Evolutionary conservation across 2,329 filamentous ascomycete genomes (phyloP), one percentile per base, ranked within the genome.

Genomic region (Apiospora saccharicola): DNA sequence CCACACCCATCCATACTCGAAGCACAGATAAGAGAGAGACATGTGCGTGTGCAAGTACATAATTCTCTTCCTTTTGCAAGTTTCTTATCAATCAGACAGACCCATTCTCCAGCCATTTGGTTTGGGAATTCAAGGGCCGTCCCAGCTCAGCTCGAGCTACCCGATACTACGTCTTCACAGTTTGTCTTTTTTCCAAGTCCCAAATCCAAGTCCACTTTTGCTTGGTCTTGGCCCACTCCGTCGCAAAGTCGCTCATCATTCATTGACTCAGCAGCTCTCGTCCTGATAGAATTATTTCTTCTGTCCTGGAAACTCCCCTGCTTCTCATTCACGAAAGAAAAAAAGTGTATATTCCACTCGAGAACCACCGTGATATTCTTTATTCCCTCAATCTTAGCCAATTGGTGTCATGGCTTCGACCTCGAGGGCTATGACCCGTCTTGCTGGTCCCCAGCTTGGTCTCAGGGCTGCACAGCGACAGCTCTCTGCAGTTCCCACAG

Each of bases 361-460:
- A n/a, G 57, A 41, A 64, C 13, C 34, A 34, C 24, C 22, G 34
- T 41, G 57, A 37, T n/a, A 41, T n/a, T 61, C 22, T 6, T 64
- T 24, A 64, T 37, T 41, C 34, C 2, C 57, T 64, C 57, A 41
- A 41, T n/a, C 30, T n/a, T 22, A 34, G 57, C 57, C 57, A 64
- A 64, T 64, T 64, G 57, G 57, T n/a, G 57, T 47, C 24, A 68
- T 68, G 67, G 67, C 67, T 86, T 85, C 85, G 74, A 82, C 84
- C 74, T 79, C 83, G 72, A 82, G 84, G 82, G 81, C 84, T 77
- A 78, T 86, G 79, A 77, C 77, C 72, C 79, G 81, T 74, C 77
- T 82, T 71, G 76, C 76, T 73, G 78, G 75, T 67, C 71, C 77
- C 72, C 79, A 76, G 73, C 71, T 76, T 73, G 70, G 76, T 73